Evolutionary conservation across 148 eudicot species (phyloP).

Genomic region (Silene latifolia): DNA sequence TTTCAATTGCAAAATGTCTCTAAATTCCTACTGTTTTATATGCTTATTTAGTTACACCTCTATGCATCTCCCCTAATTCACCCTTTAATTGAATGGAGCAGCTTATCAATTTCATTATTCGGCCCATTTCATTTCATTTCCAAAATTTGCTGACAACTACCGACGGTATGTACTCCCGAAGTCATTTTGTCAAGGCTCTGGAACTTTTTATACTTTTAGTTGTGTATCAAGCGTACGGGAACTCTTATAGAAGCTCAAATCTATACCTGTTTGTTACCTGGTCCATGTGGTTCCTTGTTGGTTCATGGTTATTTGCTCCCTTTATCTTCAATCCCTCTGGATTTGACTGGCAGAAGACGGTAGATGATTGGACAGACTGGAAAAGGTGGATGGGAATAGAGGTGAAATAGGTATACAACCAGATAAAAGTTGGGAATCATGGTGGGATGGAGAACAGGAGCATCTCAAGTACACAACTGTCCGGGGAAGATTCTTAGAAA

Average conservation of each 20-base stretch:
- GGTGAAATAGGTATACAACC: conserved; percentile 85
- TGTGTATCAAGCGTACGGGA: conserved; percentile 76
- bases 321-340: conserved; percentile 96
- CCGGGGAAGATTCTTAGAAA: conserved; percentile 83
- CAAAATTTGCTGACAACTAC: conserved; percentile 92
- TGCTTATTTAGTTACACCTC: too few relatives aligned
- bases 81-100: too few relatives aligned
- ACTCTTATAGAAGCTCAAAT: conserved; percentile 63
- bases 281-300: conserved; percentile 97
- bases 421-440: conserved; percentile 97
- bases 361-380: conserved; percentile 99
- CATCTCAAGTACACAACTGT: conserved; percentile 75
- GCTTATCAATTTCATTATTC: too few relatives aligned
- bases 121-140: too few relatives aligned
- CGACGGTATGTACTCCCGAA: conserved; percentile 83
- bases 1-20: too few relatives aligned
- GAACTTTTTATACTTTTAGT: conserved; percentile 74
- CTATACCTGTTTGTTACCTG: conserved; percentile 78
- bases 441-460: conserved; percentile 98
- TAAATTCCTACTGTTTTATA: too few relatives aligned
- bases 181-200: conserved; percentile 92
- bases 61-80: too few relatives aligned
- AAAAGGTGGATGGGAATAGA: conserved; percentile 98
- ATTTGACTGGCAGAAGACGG: conserved; percentile 98
- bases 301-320: conserved; percentile 96